A percentile compares a stretch with the other conserved stretches of the same genome.
phyloP scores from a whole-genome alignment of 2,329 filamentous ascomycete species.

The Chaetomiaceae sp. region DNA sequence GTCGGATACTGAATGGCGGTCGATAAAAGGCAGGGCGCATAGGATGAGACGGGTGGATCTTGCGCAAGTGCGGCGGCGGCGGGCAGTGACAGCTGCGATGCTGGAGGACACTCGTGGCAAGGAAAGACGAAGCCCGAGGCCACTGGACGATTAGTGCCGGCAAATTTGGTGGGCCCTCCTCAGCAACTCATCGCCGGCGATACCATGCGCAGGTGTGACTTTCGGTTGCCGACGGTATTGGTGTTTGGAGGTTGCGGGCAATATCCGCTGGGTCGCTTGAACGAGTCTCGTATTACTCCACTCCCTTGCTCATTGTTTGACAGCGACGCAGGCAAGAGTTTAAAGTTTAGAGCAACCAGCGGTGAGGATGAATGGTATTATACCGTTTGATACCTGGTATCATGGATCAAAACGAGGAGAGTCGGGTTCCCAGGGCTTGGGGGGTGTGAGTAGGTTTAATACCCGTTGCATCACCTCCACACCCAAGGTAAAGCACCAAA shows the following conservation, averaged over 20 bases:
- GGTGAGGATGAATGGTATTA: conserved; percentile 41
- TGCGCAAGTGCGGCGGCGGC: conserved; percentile 21
- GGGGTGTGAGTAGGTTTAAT: conserved; percentile 40
- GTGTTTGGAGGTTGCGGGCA: conserved; percentile 4
- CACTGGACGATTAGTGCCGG: conserved; percentile 15
- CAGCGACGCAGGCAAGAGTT: conserved; percentile 11
- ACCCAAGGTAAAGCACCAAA: conserved; percentile 44
- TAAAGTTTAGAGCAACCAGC: conserved; percentile 15
- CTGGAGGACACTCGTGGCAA: conserved; percentile 6
- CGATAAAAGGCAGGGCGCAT: conserved; percentile 35
- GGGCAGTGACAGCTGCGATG: conserved; percentile 22
- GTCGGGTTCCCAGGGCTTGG: conserved; percentile 30
- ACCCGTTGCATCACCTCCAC: conserved; percentile 39
- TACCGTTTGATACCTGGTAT: conserved; percentile 46
- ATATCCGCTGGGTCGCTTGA: conserved; percentile 6
- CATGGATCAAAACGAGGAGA: conserved; percentile 30
- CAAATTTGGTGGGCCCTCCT: conserved; percentile 18
- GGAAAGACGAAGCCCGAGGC: too few relatives aligned
- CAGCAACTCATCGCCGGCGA: conserved; percentile 21
- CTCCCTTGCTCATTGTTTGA: conserved; percentile 1
- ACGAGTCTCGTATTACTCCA: conserved; percentile 1
- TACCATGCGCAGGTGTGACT: conserved; percentile 7
- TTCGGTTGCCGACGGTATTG: conserved; percentile 2
- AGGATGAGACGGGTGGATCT: conserved; percentile 27
- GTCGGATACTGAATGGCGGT: conserved; percentile 30